Base-by-base conservation (phyloP, 169 alveolate species). In the Besnoitia besnoiti region DNA sequence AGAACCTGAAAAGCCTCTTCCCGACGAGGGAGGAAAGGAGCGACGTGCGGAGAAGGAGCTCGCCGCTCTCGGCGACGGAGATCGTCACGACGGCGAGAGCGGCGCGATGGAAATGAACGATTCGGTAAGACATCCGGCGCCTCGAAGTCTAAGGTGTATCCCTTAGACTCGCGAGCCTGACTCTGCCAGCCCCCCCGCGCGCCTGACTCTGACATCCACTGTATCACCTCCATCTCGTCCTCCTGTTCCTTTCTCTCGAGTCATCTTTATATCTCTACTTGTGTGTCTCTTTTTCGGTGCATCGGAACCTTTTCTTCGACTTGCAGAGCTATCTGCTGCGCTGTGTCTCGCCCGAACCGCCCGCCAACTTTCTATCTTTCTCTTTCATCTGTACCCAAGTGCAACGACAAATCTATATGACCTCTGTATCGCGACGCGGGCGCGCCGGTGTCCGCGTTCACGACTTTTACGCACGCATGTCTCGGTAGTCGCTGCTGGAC, bases 31-130 rank as follows among this genome's bases (percentile, higher is more conserved):
- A 39, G 33, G 84, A 33, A 39, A 37, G 84, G 33, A 39, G 24
- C 46, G 84, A 73, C 24, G 44, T 39, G 84, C 24, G 24, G 33
- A 73, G 84, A 73, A 73, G 24, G 33, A 73, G 46, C 33, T 73
- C 19, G 84, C 84, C 16, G 84, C 84, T 39, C 46, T 73, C 40
- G 46, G 49, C 49, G 84, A 73, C 21, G 46, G 33, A 16, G 46
- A 33, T 44, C 46, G 40, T 3, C 16, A 73, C 84, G 84, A 73
- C 49, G 84, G 79, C 42, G 79, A 44, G 14, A 73, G 33, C 5
- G 84, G 84, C 24, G 84, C 24, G 46, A 73, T 73, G 84, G 27
- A 73, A 16, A 73, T 73, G 84, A n/a, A 73, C 46, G 84, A 73
- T 16, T 14, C 24, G 84, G 84, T 73, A 37, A 51, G 67, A n/a